phyloP scores from a whole-genome alignment of 2,329 filamentous ascomycete species.

The Penicillium frequentans region DNA sequence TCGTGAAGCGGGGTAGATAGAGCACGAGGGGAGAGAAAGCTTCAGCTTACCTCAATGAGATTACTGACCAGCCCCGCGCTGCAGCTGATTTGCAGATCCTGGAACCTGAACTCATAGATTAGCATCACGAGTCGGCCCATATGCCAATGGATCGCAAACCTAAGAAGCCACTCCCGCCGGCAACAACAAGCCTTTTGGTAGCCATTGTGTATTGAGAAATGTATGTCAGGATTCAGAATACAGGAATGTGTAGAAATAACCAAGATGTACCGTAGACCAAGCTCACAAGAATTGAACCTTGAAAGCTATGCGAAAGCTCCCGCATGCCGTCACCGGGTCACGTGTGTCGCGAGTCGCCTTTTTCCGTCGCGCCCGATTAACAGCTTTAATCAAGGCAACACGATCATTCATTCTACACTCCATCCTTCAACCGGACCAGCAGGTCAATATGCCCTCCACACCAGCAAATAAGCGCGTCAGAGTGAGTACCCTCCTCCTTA shows the following conservation, averaged over 20 bases:
- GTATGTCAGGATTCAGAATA: background rate
- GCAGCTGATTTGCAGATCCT: slow-evolving; percentile 91
- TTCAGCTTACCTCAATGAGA: slow-evolving; percentile 72
- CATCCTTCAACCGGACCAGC: background rate
- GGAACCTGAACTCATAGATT: slow-evolving; percentile 48
- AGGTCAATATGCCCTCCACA: slow-evolving; percentile 51
- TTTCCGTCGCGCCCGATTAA: slow-evolving; percentile 2
- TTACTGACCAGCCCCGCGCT: slow-evolving; percentile 84
- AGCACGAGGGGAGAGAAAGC: background rate
- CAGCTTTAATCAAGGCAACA: background rate
- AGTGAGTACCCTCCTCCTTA: slow-evolving; percentile 28
- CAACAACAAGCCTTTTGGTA: slow-evolving; percentile 81
- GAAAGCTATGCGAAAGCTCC: slow-evolving; percentile 16
- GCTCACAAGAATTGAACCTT: background rate
- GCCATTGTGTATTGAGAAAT: slow-evolving; percentile 43
- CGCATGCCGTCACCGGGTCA: slow-evolving; percentile 25
- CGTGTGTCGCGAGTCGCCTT: slow-evolving; percentile 16
- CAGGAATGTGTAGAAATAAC: background rate
- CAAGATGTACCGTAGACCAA: slow-evolving; percentile 8
- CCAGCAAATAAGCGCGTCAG: slow-evolving; percentile 56
- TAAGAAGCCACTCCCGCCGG: slow-evolving; percentile 90
- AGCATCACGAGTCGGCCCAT: slow-evolving; percentile 4
- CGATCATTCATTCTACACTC: background rate
- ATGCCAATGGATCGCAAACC: slow-evolving; percentile 49
- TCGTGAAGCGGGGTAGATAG: background rate